Conservation (phyloP, 257 asterid genomes). For the Echium plantagineum region DNA sequence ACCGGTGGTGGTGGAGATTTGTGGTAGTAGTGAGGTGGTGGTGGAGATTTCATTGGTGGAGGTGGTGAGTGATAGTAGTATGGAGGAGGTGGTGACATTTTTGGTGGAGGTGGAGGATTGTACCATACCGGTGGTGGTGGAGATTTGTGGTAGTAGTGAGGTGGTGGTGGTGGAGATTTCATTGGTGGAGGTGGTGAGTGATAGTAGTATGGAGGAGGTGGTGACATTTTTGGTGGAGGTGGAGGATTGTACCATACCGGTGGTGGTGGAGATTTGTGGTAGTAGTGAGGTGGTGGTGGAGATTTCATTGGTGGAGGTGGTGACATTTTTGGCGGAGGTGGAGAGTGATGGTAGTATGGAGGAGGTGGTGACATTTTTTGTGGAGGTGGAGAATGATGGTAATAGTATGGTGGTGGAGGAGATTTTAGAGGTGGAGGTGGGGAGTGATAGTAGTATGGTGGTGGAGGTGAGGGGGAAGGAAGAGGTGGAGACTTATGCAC, state of each 20-base stretch:
- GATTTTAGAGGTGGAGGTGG: slow-evolving; percentile 31
- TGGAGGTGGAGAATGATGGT: slow-evolving; percentile 1
- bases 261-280: slow-evolving; percentile 5
- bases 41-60: neutral
- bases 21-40: slow-evolving; percentile 11
- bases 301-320: slow-evolving; percentile 27
- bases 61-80: slow-evolving; percentile 4
- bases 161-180: slow-evolving; percentile 22
- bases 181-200: slow-evolving; percentile 22
- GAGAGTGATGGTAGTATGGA: slow-evolving; percentile 9
- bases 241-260: no score
- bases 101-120: no score
- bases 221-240: neutral
- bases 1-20: slow-evolving; percentile 15
- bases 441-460: slow-evolving; percentile 17
- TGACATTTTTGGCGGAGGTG: slow-evolving; percentile 4
- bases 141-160: neutral
- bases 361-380: neutral
- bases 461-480: slow-evolving; percentile 20
- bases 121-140: no score
- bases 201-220: no score
- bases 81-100: slow-evolving; percentile 3
- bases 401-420: slow-evolving; percentile 11
- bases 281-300: slow-evolving; percentile 17
- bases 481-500: slow-evolving; percentile 15